Conservation (phyloP, 768 basidiomycete genomes). For the Dioszegia hungarica region DNA sequence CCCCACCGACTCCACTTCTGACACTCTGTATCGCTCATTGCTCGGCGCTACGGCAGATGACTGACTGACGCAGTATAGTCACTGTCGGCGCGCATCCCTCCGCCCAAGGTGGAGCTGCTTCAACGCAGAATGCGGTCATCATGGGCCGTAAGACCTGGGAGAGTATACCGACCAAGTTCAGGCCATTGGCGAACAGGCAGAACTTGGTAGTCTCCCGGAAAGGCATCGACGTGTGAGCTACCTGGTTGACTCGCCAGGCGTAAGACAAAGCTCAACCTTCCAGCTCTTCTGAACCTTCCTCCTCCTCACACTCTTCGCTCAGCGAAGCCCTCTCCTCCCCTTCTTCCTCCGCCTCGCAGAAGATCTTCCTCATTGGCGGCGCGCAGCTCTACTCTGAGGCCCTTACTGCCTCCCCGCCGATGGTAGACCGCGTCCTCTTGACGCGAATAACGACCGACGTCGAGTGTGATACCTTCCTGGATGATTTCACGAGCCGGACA, state of each 20-base stretch:
- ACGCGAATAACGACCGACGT: slow-evolving; percentile 73
- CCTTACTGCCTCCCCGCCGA: slow-evolving; percentile 52
- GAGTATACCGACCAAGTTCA: slow-evolving; percentile 78
- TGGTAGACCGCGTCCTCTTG: slow-evolving; percentile 77
- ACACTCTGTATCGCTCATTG: background rate
- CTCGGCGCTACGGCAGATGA: slow-evolving; percentile 26
- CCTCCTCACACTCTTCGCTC: slow-evolving; percentile 17
- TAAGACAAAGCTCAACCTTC: background rate
- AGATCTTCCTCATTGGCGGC: slow-evolving; percentile 87
- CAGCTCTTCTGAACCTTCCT: background rate
- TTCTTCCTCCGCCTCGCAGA: slow-evolving; percentile 14
- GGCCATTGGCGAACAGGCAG: slow-evolving; percentile 67
- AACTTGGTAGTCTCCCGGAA: slow-evolving; percentile 71
- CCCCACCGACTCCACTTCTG: no score
- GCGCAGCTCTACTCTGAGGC: slow-evolving; percentile 72
- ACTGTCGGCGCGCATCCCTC: slow-evolving; percentile 53
- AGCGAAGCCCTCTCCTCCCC: slow-evolving; percentile 14
- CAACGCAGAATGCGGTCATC: slow-evolving; percentile 64
- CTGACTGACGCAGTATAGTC: slow-evolving; percentile 19
- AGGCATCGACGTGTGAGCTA: slow-evolving; percentile 60
- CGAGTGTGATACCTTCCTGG: slow-evolving; percentile 82
- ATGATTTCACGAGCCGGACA: slow-evolving; percentile 57
- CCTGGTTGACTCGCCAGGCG: no score
- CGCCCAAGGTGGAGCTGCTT: slow-evolving; percentile 48
- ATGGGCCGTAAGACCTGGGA: slow-evolving; percentile 99